These are phyloP conservation scores for Trametes villosa DNA, from an alignment of 768 basidiomycete species.

Conservation along the genomic window DNA sequence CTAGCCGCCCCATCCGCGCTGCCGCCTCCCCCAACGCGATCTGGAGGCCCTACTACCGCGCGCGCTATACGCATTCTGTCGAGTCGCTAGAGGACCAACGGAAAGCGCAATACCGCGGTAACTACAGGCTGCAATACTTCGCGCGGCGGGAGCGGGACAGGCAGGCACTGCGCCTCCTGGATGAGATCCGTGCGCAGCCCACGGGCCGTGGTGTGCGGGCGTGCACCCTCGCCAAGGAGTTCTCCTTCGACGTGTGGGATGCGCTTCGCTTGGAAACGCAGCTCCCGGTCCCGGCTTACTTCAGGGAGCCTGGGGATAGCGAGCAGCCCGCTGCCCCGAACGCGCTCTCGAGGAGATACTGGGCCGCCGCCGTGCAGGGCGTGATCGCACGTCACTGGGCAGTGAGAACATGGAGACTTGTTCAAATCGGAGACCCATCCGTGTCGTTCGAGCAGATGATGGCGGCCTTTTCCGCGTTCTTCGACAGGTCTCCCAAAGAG, in stretches of 20 bases:
- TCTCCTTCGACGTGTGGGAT: constrained; percentile 62
- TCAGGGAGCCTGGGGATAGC: constrained; percentile 16
- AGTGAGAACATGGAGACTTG: constrained; percentile 42
- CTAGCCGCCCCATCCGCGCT: constrained; percentile 44
- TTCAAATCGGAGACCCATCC: constrained; percentile 13
- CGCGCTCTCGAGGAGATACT: constrained; percentile 50
- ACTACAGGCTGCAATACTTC: constrained; percentile 54
- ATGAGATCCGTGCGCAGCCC: constrained; percentile 44
- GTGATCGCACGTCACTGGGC: constrained; percentile 48
- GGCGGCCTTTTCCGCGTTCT: constrained; percentile 56
- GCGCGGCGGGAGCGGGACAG: constrained; percentile 50
- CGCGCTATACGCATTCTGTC: constrained; percentile 50
- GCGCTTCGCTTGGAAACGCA: constrained; percentile 46
- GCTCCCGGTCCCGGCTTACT: constrained; percentile 39
- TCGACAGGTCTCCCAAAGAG: constrained; percentile 47
- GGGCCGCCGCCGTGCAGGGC: constrained; percentile 50
- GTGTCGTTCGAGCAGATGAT: constrained; percentile 50
- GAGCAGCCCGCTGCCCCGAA: constrained; percentile 22
- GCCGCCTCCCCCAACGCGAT: constrained; percentile 47
- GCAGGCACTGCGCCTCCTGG: constrained; percentile 44
- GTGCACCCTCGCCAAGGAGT: constrained; percentile 40
- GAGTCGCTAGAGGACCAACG: constrained; percentile 43
- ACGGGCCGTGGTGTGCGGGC: constrained; percentile 46
- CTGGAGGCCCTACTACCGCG: constrained; percentile 59
- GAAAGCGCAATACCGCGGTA: constrained; percentile 30